Percentiles rank a stretch among this genome's conserved stretches.
Conservation (phyloP, 31 red algal genomes). For the Odonthalia washingtoniensis region DNA sequence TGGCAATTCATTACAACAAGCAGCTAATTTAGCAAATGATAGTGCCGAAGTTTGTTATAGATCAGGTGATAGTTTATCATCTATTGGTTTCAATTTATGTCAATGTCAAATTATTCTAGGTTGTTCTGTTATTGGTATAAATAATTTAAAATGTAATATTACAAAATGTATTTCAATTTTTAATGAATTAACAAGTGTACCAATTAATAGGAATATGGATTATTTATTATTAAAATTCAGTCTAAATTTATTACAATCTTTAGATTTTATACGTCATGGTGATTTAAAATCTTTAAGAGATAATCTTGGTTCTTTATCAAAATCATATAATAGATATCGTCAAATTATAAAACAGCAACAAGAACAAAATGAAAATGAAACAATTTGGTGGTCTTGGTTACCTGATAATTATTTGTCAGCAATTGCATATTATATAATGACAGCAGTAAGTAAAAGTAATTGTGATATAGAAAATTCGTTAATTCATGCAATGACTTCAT, state of each 20-base stretch:
- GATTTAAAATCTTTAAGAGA: constrained; percentile 8
- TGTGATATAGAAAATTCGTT: constrained; percentile 16
- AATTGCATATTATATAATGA: constrained; percentile 33
- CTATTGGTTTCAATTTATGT: constrained; percentile 29
- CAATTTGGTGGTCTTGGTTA: constrained; percentile 53
- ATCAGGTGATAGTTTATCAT: constrained; percentile 13
- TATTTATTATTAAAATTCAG: constrained; percentile 21
- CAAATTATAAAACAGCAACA: not conserved
- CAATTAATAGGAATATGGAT: not conserved
- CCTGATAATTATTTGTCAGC: constrained; percentile 19
- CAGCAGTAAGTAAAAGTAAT: constrained; percentile 1
- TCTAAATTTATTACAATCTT: constrained; percentile 14
- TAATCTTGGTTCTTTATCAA: constrained; percentile 8
- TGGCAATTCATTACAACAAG: constrained; percentile 1
- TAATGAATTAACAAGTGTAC: not conserved
- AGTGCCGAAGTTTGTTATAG: constrained; percentile 23
- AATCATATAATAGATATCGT: constrained; percentile 21
- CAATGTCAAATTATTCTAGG: constrained; percentile 26
- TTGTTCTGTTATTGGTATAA: not conserved
- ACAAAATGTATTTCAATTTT: not conserved
- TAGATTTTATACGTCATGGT: constrained; percentile 32
- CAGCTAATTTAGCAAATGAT: constrained; percentile 6
- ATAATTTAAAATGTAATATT: not conserved
- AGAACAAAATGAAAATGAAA: not conserved
- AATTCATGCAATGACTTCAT: constrained; percentile 10